These are phyloP conservation scores for Clitopilus hobsonii DNA, from an alignment of 768 basidiomycete species.

Conservation along the genomic window DNA sequence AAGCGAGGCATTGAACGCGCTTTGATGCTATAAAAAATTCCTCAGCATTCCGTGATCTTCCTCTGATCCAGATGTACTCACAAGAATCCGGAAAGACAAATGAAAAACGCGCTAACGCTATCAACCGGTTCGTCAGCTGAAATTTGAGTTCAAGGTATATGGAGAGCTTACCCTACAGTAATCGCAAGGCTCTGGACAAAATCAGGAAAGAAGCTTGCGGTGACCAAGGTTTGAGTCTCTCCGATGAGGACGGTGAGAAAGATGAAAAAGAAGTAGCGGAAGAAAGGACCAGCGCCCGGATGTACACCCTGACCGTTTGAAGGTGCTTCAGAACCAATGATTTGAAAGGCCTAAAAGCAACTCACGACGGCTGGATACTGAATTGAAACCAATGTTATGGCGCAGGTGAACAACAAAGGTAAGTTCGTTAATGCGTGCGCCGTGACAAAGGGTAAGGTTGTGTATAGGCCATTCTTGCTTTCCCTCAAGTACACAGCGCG, in stretches of 20 bases:
- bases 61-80: slow-evolving; percentile 12
- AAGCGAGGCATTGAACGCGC: slow-evolving; percentile 49
- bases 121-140: not conserved
- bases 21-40: slow-evolving; percentile 35
- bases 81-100: slow-evolving; percentile 48
- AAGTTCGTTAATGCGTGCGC: slow-evolving; percentile 48
- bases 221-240: slow-evolving; percentile 44
- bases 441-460: slow-evolving; percentile 46
- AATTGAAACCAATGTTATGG: slow-evolving; percentile 41
- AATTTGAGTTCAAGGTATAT: not conserved
- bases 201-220: slow-evolving; percentile 47
- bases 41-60: not conserved
- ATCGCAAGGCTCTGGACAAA: slow-evolving; percentile 59
- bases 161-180: slow-evolving; percentile 33
- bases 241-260: slow-evolving; percentile 51
- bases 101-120: slow-evolving; percentile 50
- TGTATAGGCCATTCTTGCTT: slow-evolving; percentile 52
- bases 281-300: slow-evolving; percentile 41
- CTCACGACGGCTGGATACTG: slow-evolving; percentile 46
- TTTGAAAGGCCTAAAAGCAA: slow-evolving; percentile 1
- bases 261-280: slow-evolving; percentile 48
- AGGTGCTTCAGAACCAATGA: not conserved
- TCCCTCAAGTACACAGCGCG: slow-evolving; percentile 55
- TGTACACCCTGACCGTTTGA: slow-evolving; percentile 38
- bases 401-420: slow-evolving; percentile 50